Base-by-base conservation (phyloP, 1,284 basidiomycete genomes). In the Wallemia mellicola region DNA sequence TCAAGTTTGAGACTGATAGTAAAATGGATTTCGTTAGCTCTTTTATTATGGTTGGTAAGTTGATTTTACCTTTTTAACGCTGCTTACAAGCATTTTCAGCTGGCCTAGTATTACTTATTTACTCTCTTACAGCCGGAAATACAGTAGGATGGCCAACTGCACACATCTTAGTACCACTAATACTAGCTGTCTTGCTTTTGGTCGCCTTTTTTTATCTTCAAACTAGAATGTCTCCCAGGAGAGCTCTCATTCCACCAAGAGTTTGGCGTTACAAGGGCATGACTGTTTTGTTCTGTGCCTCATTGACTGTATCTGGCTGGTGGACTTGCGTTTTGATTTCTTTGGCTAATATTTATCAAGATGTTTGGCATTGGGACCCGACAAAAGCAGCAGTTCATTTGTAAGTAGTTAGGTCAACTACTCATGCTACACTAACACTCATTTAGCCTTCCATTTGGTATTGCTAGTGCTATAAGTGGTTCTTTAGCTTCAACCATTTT, bases 121-220 rank as follows among this genome's bases (percentile, higher is more conserved):
- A 72, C 62, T 73, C 72, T 1, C 66, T 76, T 27, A 77, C 75
- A 1, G 72, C 73, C 2, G 75, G 73, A 1, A 72, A 74, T 1
- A 66, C 68, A 1, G 61, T 64, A 11, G 73, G 75, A 19, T 77
- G 75, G 75, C 66, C 62, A 0, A 67, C 71, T 0, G 71, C 71
- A 0, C 63, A 58, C 2, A 72, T 74, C 24, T 64, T 76, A 30
- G 71, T 67, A 7, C 73, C 75, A 2, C 67, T 76, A 24, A 65
- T 74, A 59, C 67, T 75, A 38, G 71, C 74, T 9, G 62, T 74
- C 28, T 55, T 67, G 0, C 65, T 70, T 0, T 60, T 75, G 22
- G 60, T 62, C 22, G 65, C 38, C 1, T 75, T 75, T 64, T 72
- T 74, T 61, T 64, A 68, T 59, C 73, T 68, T 66, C 74, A 74